These are phyloP conservation scores for Globisporangium carolinianum DNA, from an alignment of 352 stramenopile genomes.

Conservation along the genomic window DNA sequence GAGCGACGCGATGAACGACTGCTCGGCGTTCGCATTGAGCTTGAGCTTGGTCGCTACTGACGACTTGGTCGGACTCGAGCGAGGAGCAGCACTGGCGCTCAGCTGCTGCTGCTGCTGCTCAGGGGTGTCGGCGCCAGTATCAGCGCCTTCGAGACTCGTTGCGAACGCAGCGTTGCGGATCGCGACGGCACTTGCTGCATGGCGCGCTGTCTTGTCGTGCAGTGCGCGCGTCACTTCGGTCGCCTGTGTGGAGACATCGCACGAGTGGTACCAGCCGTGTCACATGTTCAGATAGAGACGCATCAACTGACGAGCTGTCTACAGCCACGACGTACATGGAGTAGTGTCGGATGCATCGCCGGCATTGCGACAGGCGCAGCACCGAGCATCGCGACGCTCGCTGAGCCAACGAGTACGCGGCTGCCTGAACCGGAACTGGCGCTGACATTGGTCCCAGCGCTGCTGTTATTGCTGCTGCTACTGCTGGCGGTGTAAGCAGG, in stretches of 20 bases:
- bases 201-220: conserved; percentile 21
- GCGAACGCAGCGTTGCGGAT: conserved; percentile 9
- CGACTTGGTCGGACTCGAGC: conserved; percentile 5
- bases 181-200: conserved; percentile 9
- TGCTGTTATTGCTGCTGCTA: not conserved
- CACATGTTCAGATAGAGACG: not conserved
- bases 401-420: conserved; percentile 14
- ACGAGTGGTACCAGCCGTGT: not conserved
- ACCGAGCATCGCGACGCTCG: conserved; percentile 24
- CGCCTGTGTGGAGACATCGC: conserved; percentile 17
- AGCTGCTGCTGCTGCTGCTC: not conserved
- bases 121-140: no score
- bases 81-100: not conserved
- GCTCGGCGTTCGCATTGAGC: not conserved
- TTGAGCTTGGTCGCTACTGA: not conserved
- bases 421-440: not conserved
- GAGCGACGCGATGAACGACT: conserved; percentile 72
- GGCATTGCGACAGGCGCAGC: not conserved
- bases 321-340: conserved; percentile 20
- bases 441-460: not conserved
- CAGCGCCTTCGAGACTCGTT: not conserved
- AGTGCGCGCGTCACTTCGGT: conserved; percentile 51
- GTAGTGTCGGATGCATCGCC: conserved; percentile 43
- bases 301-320: not conserved
- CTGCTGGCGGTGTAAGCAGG: not conserved